Evolutionary conservation across 2,329 filamentous ascomycete species (phyloP).

Genomic region (Beauveria bassiana): DNA sequence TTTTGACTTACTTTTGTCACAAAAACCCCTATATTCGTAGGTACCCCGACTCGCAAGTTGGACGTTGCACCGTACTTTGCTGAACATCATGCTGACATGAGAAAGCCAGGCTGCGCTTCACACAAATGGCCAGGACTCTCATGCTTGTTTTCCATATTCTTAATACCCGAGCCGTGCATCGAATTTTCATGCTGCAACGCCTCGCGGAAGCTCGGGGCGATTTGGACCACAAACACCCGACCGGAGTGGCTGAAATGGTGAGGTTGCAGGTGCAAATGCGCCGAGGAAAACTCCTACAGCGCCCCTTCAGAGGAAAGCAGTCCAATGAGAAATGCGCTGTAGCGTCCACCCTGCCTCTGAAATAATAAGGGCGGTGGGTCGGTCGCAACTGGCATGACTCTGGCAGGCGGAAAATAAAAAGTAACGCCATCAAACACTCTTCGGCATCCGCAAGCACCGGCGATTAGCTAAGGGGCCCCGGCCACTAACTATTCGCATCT

Average conservation of each 20-base stretch:
- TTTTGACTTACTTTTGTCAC: too few species aligned
- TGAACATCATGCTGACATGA: too few species aligned
- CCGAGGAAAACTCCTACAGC: neutral
- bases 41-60: too few species aligned
- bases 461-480: constrained; percentile 4
- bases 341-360: neutral
- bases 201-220: constrained; percentile 3
- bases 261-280: neutral
- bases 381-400: constrained; percentile 7
- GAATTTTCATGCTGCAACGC: neutral
- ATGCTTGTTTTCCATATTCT: neutral
- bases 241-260: neutral
- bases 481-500: neutral
- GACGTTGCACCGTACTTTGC: too few species aligned
- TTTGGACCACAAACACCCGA: neutral
- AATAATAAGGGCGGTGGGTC: neutral
- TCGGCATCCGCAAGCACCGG: constrained; percentile 7
- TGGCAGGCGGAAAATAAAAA: neutral
- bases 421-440: constrained; percentile 2
- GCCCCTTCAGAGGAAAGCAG: neutral
- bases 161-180: neutral
- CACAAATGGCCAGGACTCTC: too few species aligned
- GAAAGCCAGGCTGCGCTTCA: too few species aligned
- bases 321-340: neutral
- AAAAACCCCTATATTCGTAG: too few species aligned